Evolutionary conservation across 768 basidiomycete genomes (phyloP), one percentile per base, ranked within the genome.

Genomic region (Trametes cubensis): DNA sequence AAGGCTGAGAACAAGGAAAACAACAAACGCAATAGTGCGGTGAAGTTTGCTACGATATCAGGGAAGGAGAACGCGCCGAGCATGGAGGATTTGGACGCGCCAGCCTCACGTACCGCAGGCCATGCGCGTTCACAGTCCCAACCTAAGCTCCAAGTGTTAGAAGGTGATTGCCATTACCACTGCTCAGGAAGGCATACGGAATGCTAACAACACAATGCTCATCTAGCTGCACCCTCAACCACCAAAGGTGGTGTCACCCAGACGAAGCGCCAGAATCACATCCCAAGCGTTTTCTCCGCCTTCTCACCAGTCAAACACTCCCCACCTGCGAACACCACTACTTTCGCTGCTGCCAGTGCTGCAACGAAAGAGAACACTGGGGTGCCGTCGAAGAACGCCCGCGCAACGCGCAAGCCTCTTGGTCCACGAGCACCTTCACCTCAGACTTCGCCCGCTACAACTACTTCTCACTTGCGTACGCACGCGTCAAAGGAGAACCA

Each of bases 61-160:
- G 62, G 62, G 10, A 64, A 64, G 55, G 63, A 64, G 59, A 64
- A 64, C 48, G 46, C 20, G 23, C 41, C 28, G 34, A 47, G 23
- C 6, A 15, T 17, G 25, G 28, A 26, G 28, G 48, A 49, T 17
- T 26, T n/a, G 25, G 48, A 8, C 48, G n/a, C 46, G 25, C 14
- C 48, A 26, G 25, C 26, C 13, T 26, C 18, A 15, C 42, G 42
- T 17, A 6, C n/a, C 18, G 42, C 56, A 5, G 53, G 64, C 14
- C 61, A 72, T 39, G 55, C 71, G 26, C 70, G 75, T 21, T 74
- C 77, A 5, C 66, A 58, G 51, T 79, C 77, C 3, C 78, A 79
- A 55, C 75, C 78, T 2, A 78, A 72, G 66, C 58, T 76, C 25
- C 58, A 60, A 13, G 38, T 56, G 0, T 25, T 44, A 11, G 64